Conservation (phyloP, 495 filamentous ascomycete genomes). For the Umbilicaria muhlenbergii region DNA sequence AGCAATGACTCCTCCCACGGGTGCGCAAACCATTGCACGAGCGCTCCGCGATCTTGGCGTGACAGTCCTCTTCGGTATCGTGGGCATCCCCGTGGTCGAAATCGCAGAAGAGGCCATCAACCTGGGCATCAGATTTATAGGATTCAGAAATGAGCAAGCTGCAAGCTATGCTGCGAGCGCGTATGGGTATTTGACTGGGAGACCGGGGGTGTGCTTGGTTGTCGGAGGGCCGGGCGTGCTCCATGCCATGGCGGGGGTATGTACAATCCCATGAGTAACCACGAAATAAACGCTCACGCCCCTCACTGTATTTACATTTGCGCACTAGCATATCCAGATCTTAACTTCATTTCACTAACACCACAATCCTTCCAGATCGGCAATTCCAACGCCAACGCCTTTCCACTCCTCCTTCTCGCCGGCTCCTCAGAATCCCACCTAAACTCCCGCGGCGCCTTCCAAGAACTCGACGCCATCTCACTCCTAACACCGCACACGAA, state of each 20-base stretch:
- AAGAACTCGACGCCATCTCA: slow-evolving; percentile 44
- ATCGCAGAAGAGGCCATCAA: slow-evolving; percentile 49
- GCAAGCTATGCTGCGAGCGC: slow-evolving; percentile 46
- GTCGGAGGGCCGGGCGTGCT: slow-evolving; percentile 51
- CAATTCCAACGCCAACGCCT: slow-evolving; percentile 40
- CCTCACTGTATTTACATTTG: not conserved
- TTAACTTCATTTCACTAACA: not conserved
- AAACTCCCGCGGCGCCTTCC: slow-evolving; percentile 42
- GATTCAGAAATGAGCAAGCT: slow-evolving; percentile 51
- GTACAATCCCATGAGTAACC: slow-evolving; percentile 3
- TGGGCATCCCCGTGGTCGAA: slow-evolving; percentile 49
- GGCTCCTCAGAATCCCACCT: slow-evolving; percentile 40
- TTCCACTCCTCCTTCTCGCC: slow-evolving; percentile 42
- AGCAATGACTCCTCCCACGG: slow-evolving; percentile 26
- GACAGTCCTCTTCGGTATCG: slow-evolving; percentile 46
- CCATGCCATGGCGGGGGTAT: slow-evolving; percentile 44
- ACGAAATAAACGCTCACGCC: slow-evolving; percentile 1
- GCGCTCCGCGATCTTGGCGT: slow-evolving; percentile 39
- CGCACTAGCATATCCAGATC: not conserved
- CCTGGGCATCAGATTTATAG: slow-evolving; percentile 47
- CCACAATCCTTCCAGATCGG: slow-evolving; percentile 25
- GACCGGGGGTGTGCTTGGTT: slow-evolving; percentile 44
- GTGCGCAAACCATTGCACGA: slow-evolving; percentile 43
- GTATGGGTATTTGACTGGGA: slow-evolving; percentile 50
- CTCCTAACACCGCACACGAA: slow-evolving; percentile 45